Conservation (phyloP, 352 stramenopile species). For the Phytophthora brassicae region DNA sequence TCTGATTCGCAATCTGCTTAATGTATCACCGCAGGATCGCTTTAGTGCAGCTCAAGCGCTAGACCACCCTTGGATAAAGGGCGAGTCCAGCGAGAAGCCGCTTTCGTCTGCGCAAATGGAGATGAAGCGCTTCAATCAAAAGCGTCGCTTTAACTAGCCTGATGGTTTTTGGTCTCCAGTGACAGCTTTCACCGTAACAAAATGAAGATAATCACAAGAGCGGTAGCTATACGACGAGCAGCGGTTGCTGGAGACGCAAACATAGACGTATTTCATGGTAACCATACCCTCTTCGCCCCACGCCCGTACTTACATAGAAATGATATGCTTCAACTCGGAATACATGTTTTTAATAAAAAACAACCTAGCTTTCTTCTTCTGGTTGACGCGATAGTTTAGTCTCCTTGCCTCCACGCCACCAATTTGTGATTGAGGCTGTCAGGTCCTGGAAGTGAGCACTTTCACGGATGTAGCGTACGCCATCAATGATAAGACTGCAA, state of each 20-base stretch:
- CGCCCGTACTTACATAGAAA: conserved; percentile 39
- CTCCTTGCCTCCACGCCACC: conserved; percentile 40
- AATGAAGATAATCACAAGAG: conserved; percentile 28
- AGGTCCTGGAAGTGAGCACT: conserved; percentile 63
- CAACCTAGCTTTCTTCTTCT: conserved; percentile 3
- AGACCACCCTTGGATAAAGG: conserved; percentile 87
- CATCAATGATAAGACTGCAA: conserved; percentile 54
- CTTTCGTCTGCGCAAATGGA: conserved; percentile 82
- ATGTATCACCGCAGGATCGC: conserved; percentile 67
- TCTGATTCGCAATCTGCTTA: conserved; percentile 80
- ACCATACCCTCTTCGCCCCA: conserved; percentile 25
- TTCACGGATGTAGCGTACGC: conserved; percentile 50
- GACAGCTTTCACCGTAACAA: conserved; percentile 24
- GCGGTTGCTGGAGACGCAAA: conserved; percentile 34
- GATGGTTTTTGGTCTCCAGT: conserved; percentile 24
- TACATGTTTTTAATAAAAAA: conserved; percentile 34
- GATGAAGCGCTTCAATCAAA: conserved; percentile 91
- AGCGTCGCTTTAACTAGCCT: conserved; percentile 80
- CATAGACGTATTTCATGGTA: conserved; percentile 53
- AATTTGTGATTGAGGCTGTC: conserved; percentile 35
- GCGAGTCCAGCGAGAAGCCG: conserved; percentile 76
- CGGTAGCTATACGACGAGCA: conserved; percentile 22
- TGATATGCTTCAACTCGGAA: conserved; percentile 37
- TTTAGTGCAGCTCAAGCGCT: conserved; percentile 72
- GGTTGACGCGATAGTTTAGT: background rate